These are phyloP conservation scores for Moelleriella libera DNA, from an alignment of 2,329 filamentous ascomycete genomes.

Conservation along the genomic window DNA sequence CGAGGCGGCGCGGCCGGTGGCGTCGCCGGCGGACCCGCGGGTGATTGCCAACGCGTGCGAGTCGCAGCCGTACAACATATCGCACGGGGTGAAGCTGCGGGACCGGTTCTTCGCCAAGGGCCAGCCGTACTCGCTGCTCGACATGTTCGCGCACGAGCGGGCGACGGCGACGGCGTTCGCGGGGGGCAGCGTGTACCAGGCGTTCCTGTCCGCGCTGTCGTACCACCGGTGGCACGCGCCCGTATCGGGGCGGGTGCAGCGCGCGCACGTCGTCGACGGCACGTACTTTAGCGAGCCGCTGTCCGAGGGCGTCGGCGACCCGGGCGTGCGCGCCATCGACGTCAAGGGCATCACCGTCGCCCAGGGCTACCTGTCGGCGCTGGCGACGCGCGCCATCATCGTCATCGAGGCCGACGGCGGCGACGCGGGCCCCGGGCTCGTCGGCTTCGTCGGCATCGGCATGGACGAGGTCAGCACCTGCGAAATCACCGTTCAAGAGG, in stretches of 20 bases:
- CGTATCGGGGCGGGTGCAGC: slow-evolving; percentile 45
- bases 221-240: slow-evolving; percentile 64
- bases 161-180: slow-evolving; percentile 37
- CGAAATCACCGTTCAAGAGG: slow-evolving; percentile 54
- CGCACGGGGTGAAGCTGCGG: slow-evolving; percentile 33
- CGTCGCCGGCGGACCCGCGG: slow-evolving; percentile 34
- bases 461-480: slow-evolving; percentile 68
- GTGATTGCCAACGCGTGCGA: slow-evolving; percentile 53
- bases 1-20: slow-evolving; percentile 41
- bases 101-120: slow-evolving; percentile 56
- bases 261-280: slow-evolving; percentile 44
- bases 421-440: slow-evolving; percentile 44
- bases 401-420: slow-evolving; percentile 57
- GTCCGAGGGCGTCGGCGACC: slow-evolving; percentile 18
- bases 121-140: slow-evolving; percentile 50
- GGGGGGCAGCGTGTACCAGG: slow-evolving; percentile 56
- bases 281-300: slow-evolving; percentile 53
- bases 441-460: slow-evolving; percentile 57
- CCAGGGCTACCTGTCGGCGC: slow-evolving; percentile 51
- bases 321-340: slow-evolving; percentile 19
- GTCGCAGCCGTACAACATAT: slow-evolving; percentile 40
- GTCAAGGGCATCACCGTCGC: slow-evolving; percentile 28
- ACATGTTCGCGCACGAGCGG: slow-evolving; percentile 46
- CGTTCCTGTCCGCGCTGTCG: slow-evolving; percentile 50
- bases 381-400: slow-evolving; percentile 58